These are phyloP conservation scores for Skeletonema menzelii DNA, from an alignment of 108 stramenopile genomes.

Conservation along the genomic window DNA sequence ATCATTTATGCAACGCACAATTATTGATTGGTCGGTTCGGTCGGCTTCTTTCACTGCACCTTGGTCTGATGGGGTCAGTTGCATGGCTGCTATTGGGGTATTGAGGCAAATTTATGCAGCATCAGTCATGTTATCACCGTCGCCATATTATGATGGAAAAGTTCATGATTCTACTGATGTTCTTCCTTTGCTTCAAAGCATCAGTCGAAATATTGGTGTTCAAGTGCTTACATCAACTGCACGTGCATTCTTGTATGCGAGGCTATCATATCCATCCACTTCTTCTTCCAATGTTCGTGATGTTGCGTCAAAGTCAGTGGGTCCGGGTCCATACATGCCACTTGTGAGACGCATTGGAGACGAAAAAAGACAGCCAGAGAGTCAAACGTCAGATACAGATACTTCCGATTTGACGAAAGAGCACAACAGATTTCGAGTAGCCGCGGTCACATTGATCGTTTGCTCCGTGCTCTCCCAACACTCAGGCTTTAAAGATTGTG, in stretches of 20 bases:
- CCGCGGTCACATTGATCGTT: slow-evolving; percentile 20
- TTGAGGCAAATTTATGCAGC: slow-evolving; percentile 14
- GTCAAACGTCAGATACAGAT: slow-evolving; percentile 9
- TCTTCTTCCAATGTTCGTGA: not conserved
- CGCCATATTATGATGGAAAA: not conserved
- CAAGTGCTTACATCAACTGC: slow-evolving; percentile 10
- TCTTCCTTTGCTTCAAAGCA: slow-evolving; percentile 9
- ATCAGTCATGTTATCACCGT: not conserved
- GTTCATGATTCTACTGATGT: not conserved
- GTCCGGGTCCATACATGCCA: slow-evolving; percentile 22
- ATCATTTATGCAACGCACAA: slow-evolving; percentile 29
- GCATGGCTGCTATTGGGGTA: slow-evolving; percentile 7
- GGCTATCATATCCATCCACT: slow-evolving; percentile 3
- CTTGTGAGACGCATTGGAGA: slow-evolving; percentile 19
- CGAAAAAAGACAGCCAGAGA: not conserved
- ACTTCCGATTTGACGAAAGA: not conserved
- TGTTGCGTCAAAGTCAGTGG: not conserved
- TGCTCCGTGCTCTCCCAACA: slow-evolving; percentile 3
- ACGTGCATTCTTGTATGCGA: slow-evolving; percentile 30
- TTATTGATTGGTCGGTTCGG: slow-evolving; percentile 31
- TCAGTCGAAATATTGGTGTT: slow-evolving; percentile 6
- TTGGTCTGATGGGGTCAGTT: slow-evolving; percentile 34
- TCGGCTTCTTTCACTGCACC: slow-evolving; percentile 20
- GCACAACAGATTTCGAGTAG: slow-evolving; percentile 9
- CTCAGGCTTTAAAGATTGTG: not conserved